These are phyloP conservation scores for Cladobotryum mycophilum DNA, from an alignment of 2,329 filamentous ascomycete genomes.

Conservation along the genomic window DNA sequence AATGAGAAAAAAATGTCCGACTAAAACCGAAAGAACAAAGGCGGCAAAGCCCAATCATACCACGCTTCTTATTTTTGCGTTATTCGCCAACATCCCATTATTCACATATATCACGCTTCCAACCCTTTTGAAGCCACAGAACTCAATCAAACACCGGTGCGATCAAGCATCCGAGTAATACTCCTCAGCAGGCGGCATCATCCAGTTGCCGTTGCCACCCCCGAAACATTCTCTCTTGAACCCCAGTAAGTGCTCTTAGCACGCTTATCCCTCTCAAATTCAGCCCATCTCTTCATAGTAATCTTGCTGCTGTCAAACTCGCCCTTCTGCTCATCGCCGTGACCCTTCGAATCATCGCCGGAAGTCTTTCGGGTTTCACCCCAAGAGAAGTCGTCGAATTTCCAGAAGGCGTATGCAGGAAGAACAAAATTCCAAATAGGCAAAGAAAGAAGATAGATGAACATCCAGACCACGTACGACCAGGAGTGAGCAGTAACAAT, in stretches of 20 bases:
- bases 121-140: too few relatives aligned
- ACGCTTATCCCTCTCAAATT: constrained; percentile 72
- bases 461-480: constrained; percentile 93
- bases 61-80: not conserved
- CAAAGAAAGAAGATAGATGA: constrained; percentile 87
- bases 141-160: not conserved
- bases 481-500: constrained; percentile 87
- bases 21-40: not conserved
- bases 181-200: constrained; percentile 40
- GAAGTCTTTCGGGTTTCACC: constrained; percentile 95
- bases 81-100: not conserved
- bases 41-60: not conserved
- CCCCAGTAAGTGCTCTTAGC: constrained; percentile 46
- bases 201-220: constrained; percentile 37
- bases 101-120: not conserved
- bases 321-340: constrained; percentile 79
- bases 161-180: constrained; percentile 49
- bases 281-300: constrained; percentile 97
- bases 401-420: constrained; percentile 94
- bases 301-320: constrained; percentile 99
- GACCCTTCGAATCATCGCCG: constrained; percentile 83
- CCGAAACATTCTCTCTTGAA: constrained; percentile 43
- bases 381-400: constrained; percentile 99
- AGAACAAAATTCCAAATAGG: constrained; percentile 98
- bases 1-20: not conserved